These are phyloP conservation scores for Ramaria sp. DNA, from an alignment of 768 basidiomycete species.

Conservation along the genomic window DNA sequence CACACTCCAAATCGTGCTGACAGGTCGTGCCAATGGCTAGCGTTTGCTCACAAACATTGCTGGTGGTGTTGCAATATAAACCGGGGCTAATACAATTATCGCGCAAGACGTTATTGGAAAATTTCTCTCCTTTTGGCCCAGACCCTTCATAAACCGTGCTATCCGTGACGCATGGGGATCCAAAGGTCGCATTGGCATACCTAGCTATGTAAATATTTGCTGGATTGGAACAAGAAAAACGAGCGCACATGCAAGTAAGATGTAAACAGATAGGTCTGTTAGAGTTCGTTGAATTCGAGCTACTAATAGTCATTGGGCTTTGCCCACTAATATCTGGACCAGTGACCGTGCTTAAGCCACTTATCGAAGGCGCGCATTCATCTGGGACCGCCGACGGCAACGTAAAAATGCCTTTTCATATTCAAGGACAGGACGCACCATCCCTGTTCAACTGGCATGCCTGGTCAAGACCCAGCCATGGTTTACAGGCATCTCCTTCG, in stretches of 20 bases:
- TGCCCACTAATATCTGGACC: constrained; percentile 15
- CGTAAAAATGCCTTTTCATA: background rate
- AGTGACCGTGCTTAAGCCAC: constrained; percentile 28
- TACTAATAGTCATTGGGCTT: constrained; percentile 45
- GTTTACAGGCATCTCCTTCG: constrained; percentile 62
- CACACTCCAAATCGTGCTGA: constrained; percentile 38
- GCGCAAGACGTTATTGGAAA: constrained; percentile 70
- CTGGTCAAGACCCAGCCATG: constrained; percentile 45
- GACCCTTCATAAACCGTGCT: constrained; percentile 74
- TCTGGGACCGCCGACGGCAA: constrained; percentile 34
- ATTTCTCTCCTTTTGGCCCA: constrained; percentile 38
- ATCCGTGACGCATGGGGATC: constrained; percentile 54
- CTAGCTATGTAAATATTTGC: constrained; percentile 24
- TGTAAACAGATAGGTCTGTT: constrained; percentile 82
- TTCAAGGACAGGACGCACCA: constrained; percentile 32
- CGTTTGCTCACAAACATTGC: constrained; percentile 43
- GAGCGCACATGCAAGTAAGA: constrained; percentile 63
- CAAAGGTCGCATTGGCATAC: constrained; percentile 68
- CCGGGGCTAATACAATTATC: constrained; percentile 58
- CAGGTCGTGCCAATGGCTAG: constrained; percentile 52
- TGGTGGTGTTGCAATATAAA: constrained; percentile 60
- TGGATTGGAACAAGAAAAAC: background rate
- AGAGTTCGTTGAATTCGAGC: constrained; percentile 53
- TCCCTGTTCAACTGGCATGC: constrained; percentile 81
- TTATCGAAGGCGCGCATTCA: constrained; percentile 61